Base-by-base conservation (phyloP, 306 rosid genomes). In the Delonix regia region DNA sequence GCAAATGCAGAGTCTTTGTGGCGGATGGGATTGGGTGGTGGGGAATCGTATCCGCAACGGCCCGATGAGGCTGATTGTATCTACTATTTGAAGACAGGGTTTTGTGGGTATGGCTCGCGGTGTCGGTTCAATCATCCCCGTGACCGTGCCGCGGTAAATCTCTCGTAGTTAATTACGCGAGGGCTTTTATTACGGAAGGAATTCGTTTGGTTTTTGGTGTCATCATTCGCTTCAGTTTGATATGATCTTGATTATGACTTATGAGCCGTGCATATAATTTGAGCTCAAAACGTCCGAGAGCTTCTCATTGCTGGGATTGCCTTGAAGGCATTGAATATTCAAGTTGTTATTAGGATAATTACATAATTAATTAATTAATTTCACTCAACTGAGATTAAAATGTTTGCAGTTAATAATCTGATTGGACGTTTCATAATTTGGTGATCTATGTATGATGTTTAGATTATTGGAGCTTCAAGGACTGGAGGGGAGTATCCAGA, bases 41-140 rank as follows among this genome's bases (percentile, higher is more conserved):
- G 81, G 44, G 99, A 93, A 83, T 78, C 92, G 73, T 93, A 93
- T 74, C 99, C 99, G 6, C 92, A 85, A 21, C 86, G 99, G 4
- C 94, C 96, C n/a, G 86, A 86, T 42, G 98, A 86, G 80, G 85
- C 87, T 70, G 90, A 96, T 86, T 96, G 99, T 78, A 87, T 74
- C 67, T 89, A 87, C 88, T 96, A 91, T 82, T 82, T 96, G 88
- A 86, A 94, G 77, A 93, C 98, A n/a, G 99, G 99, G 1, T 80
- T 84, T 80, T 96, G 97, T 82, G 98, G 97, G 57, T 96, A 87
- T 80, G 99, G 99, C 83, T 74, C 96, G 0, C 79, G 99, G 75
- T 96, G 98, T 81, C 95, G 97, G 83, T 96, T 83, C 85, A 90
- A 96, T 76, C 99, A 96, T 83, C 99, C 99, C 33, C 97, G 83